Evolutionary conservation across 306 rosid species (phyloP).

Genomic region (Rubus idaeus): DNA sequence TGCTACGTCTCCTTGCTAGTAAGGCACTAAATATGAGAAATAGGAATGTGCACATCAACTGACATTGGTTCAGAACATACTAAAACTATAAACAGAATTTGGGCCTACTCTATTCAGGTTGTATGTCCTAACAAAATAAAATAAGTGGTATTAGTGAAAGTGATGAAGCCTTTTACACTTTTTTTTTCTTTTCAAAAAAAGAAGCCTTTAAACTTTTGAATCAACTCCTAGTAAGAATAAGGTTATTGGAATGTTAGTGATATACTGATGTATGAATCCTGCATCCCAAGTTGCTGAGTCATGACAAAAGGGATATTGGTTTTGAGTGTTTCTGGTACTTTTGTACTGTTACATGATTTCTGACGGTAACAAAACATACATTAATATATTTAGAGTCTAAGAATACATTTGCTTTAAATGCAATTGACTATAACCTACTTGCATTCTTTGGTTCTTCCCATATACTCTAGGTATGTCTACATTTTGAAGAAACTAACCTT

Average conservation of each 20-base stretch:
- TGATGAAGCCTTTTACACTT: not conserved
- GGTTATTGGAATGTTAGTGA: not conserved
- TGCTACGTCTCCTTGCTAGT: constrained; percentile 26
- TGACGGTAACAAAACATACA: not conserved
- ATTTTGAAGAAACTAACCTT: not conserved
- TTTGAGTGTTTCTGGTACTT: not conserved
- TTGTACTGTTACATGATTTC: not conserved
- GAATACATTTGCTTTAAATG: not conserved
- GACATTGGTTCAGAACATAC: not conserved
- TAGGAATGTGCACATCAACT: not conserved
- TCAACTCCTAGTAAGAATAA: not conserved
- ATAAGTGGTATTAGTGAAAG: not conserved
- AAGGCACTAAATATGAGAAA: not conserved
- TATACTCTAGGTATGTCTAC: not conserved
- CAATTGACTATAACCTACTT: not conserved
- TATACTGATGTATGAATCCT: not conserved
- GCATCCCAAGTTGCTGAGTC: not conserved
- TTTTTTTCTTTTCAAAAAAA: not conserved
- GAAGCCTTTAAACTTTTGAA: not conserved
- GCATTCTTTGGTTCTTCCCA: not conserved
- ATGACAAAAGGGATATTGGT: not conserved
- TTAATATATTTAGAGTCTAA: not conserved
- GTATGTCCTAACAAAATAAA: not conserved
- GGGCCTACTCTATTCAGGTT: not conserved
- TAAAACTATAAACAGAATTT: not conserved